Evolutionary conservation across 495 filamentous ascomycete species (phyloP).

Genomic region (Cudoniella acicularis): DNA sequence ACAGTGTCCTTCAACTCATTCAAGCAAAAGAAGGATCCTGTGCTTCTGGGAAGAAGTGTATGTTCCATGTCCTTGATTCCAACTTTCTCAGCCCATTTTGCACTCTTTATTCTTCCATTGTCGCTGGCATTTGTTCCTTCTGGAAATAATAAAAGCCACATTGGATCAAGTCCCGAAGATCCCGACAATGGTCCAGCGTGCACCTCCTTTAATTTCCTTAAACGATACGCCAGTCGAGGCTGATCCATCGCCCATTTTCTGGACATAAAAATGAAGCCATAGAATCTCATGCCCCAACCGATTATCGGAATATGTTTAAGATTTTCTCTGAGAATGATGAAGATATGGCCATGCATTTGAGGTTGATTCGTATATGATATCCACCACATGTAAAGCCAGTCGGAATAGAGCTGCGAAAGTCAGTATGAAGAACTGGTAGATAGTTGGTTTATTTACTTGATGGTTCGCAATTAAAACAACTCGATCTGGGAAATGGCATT

Average conservation of each 20-base stretch:
- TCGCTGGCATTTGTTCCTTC: slow-evolving; percentile 74
- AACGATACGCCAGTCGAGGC: slow-evolving; percentile 60
- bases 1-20: slow-evolving; percentile 66
- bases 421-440: too few relatives aligned
- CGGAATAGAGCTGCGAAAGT: slow-evolving; percentile 61
- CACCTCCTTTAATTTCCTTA: slow-evolving; percentile 60
- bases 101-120: slow-evolving; percentile 61
- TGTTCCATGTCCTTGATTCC: slow-evolving; percentile 65
- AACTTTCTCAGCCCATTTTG: slow-evolving; percentile 65
- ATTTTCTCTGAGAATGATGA: slow-evolving; percentile 81
- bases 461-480: slow-evolving; percentile 82
- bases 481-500: slow-evolving; percentile 71
- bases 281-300: slow-evolving; percentile 78
- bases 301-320: slow-evolving; percentile 73
- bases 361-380: slow-evolving; percentile 66
- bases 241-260: slow-evolving; percentile 79
- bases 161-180: slow-evolving; percentile 57
- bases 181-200: slow-evolving; percentile 50
- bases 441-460: slow-evolving; percentile 52
- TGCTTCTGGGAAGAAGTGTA: slow-evolving; percentile 67
- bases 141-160: slow-evolving; percentile 85
- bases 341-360: slow-evolving; percentile 75
- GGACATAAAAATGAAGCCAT: slow-evolving; percentile 80
- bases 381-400: slow-evolving; percentile 91
- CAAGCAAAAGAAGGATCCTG: slow-evolving; percentile 72